These are phyloP conservation scores for Fusarium clavum DNA, from an alignment of 2,329 filamentous ascomycete species.

Conservation along the genomic window DNA sequence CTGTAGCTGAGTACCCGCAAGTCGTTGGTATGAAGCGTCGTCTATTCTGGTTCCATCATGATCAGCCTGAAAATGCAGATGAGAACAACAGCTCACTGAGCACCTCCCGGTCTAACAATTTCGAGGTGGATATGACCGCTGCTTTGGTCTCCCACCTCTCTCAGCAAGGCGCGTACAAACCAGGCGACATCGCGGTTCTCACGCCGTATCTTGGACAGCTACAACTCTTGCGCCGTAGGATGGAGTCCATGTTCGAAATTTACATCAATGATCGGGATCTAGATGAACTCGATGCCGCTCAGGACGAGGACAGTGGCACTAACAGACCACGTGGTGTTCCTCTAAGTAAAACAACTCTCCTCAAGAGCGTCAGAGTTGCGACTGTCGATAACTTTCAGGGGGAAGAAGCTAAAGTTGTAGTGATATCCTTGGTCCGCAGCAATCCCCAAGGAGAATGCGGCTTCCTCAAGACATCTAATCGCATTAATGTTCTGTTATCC, in stretches of 20 bases:
- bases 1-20: not conserved
- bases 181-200: conserved; percentile 6
- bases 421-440: not conserved
- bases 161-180: not conserved
- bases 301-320: not conserved
- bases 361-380: conserved; percentile 4
- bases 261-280: not conserved
- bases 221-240: conserved; percentile 1
- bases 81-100: not conserved
- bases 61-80: not conserved
- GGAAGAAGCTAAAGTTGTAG: conserved; percentile 1
- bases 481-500: not conserved
- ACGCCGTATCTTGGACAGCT: conserved; percentile 7
- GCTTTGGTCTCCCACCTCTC: not conserved
- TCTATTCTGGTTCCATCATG: not conserved
- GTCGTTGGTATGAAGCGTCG: not conserved
- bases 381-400: conserved; percentile 12
- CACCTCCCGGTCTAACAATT: not conserved
- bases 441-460: not conserved
- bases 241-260: conserved; percentile 14
- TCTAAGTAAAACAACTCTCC: not conserved
- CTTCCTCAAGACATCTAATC: conserved; percentile 3
- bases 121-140: conserved; percentile 1
- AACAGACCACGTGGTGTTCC: too few species aligned
- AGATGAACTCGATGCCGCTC: not conserved